A percentile compares a stretch with the other conserved stretches of the same genome.
Evolutionary conservation across 2,329 filamentous ascomycete genomes (phyloP).

Genomic region (Ceratocystis eucalypticola): DNA sequence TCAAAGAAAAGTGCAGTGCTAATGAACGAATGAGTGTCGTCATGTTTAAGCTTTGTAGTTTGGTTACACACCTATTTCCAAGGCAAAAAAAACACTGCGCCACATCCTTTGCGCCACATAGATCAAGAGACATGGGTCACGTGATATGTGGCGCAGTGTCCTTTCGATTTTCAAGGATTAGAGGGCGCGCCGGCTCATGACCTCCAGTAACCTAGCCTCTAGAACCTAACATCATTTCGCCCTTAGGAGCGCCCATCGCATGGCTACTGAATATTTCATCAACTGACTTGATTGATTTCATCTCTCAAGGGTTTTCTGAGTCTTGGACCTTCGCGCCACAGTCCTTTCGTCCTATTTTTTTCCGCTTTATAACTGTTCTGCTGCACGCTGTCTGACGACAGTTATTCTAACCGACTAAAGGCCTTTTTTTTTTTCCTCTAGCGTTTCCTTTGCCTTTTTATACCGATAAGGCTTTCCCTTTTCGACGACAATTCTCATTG

Average conservation of each 20-base stretch:
- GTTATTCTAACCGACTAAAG: background rate
- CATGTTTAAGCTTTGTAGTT: background rate
- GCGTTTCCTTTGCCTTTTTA: background rate
- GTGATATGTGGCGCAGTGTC: background rate
- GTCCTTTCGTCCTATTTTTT: background rate
- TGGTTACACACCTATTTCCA: background rate
- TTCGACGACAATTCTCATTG: background rate
- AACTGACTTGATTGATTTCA: background rate
- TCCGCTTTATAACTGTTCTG: background rate
- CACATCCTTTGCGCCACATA: background rate
- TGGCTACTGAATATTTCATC: background rate
- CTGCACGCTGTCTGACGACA: background rate
- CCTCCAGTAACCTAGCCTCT: background rate
- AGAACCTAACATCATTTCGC: background rate
- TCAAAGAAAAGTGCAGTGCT: background rate
- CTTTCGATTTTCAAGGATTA: background rate
- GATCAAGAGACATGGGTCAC: fast-evolving
- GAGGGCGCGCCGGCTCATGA: background rate
- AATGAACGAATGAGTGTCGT: background rate
- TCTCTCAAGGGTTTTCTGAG: background rate
- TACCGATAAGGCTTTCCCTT: background rate
- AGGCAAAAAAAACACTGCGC: background rate
- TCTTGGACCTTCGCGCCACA: background rate
- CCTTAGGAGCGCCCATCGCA: background rate
- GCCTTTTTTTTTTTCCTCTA: background rate